phyloP scores from a whole-genome alignment of 2,329 filamentous ascomycete genomes.

The Xylaria sp. region DNA sequence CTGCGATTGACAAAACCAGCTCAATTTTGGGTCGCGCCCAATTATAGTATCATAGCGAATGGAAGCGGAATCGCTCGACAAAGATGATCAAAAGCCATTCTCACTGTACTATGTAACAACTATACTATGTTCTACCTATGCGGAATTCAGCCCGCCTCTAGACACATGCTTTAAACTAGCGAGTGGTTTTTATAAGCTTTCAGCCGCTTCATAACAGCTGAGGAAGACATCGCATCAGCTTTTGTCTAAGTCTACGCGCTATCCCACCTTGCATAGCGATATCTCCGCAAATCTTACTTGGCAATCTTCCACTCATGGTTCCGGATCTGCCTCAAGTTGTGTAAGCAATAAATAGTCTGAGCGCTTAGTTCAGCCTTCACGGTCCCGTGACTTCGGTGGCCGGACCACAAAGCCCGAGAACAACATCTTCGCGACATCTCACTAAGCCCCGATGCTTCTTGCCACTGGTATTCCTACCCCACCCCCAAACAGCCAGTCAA shows the following conservation, averaged over 20 bases:
- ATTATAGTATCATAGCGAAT: conserved; percentile 5
- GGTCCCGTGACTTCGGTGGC: conserved; percentile 25
- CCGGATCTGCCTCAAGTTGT: conserved; percentile 13
- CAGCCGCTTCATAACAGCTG: conserved; percentile 25
- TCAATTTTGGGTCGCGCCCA: neutral
- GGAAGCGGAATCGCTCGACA: conserved; percentile 4
- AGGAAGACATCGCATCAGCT: conserved; percentile 17
- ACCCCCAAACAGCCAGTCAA: conserved; percentile 17
- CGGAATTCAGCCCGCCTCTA: conserved; percentile 18
- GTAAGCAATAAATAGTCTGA: conserved; percentile 13
- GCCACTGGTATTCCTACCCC: conserved; percentile 17
- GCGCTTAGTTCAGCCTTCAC: conserved; percentile 23
- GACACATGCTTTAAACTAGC: neutral
- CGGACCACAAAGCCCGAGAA: conserved; percentile 13
- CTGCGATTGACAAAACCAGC: conserved; percentile 9
- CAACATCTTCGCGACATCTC: neutral
- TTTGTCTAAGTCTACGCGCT: neutral
- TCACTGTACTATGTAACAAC: neutral
- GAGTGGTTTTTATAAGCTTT: conserved; percentile 9
- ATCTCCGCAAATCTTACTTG: conserved; percentile 30
- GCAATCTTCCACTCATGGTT: conserved; percentile 27
- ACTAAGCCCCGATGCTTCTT: conserved; percentile 12
- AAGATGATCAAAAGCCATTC: neutral
- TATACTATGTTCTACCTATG: neutral
- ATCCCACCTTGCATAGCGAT: conserved; percentile 20